Evolutionary conservation across 164 flowering plant species (phyloP).

Genomic region (Aristolochia fimbriata): DNA sequence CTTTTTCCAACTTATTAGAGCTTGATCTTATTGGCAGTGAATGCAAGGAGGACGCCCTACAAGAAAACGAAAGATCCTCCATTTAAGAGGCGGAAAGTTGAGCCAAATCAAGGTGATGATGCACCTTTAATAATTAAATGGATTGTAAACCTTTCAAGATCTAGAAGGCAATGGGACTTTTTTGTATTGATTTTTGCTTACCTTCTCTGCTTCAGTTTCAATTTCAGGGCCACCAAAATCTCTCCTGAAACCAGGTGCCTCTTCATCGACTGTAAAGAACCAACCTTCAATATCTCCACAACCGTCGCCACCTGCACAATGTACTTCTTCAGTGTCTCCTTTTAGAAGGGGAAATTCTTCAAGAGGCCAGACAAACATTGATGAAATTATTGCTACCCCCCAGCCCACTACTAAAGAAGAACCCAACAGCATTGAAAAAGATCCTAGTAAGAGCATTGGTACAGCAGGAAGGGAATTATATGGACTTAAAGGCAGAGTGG

Average conservation of each 20-base stretch:
- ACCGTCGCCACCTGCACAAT: slow-evolving; percentile 55
- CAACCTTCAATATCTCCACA: slow-evolving; percentile 57
- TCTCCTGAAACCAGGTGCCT: slow-evolving; percentile 29
- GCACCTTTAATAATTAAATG: background rate
- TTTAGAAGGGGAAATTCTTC: slow-evolving; percentile 25
- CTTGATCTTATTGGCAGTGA: slow-evolving; percentile 29
- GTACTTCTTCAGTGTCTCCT: slow-evolving; percentile 47
- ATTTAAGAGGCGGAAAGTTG: slow-evolving; percentile 60
- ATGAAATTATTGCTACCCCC: slow-evolving; percentile 20
- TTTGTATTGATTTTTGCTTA: background rate
- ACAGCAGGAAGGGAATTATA: slow-evolving; percentile 15
- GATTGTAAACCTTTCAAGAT: background rate
- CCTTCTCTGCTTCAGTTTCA: slow-evolving; percentile 13
- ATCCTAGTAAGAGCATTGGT: slow-evolving; percentile 22
- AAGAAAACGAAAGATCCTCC: slow-evolving; percentile 68
- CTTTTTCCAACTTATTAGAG: background rate
- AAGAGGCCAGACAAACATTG: slow-evolving; percentile 23
- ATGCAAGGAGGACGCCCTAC: slow-evolving; percentile 42
- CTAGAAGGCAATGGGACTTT: background rate
- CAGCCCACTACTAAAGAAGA: slow-evolving; percentile 28
- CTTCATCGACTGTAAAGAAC: slow-evolving; percentile 37
- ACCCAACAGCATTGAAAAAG: slow-evolving; percentile 40
- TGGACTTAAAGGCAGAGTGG: slow-evolving; percentile 24
- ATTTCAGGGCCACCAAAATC: slow-evolving; percentile 48
- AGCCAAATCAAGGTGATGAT: slow-evolving; percentile 50